phyloP scores from a whole-genome alignment of 805 yeast species.

The Zygotorulaspora sp. region DNA sequence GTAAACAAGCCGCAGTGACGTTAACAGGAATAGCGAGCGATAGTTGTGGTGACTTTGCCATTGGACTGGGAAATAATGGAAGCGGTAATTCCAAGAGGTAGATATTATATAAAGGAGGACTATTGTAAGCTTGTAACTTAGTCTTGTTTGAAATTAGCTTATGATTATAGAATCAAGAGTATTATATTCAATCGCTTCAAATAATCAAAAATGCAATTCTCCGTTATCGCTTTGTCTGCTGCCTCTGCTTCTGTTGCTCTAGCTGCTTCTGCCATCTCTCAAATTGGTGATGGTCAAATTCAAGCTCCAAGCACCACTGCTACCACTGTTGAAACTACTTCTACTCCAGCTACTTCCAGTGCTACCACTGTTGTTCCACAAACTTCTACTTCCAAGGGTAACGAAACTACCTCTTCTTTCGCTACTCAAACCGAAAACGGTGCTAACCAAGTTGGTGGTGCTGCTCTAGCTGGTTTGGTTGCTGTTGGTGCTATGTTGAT shows the following conservation, averaged over 20 bases:
- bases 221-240: constrained; percentile 16
- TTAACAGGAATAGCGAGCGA: background rate
- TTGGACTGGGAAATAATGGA: too few relatives aligned
- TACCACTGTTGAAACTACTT: constrained; percentile 1
- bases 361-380: constrained; percentile 4
- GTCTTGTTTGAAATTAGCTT: background rate
- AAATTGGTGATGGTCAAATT: constrained; percentile 17
- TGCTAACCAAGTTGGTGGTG: constrained; percentile 23
- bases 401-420: constrained; percentile 6
- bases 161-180: too few relatives aligned
- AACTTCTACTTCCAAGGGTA: constrained; percentile 1
- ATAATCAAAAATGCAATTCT: constrained; percentile 14
- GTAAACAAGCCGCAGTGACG: background rate
- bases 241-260: constrained; percentile 14
- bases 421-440: constrained; percentile 21
- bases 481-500: constrained; percentile 28
- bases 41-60: too few relatives aligned
- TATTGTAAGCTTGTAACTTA: too few relatives aligned
- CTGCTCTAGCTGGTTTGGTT: constrained; percentile 23
- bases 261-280: constrained; percentile 15
- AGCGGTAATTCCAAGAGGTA: background rate
- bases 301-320: constrained; percentile 13
- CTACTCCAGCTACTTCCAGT: constrained; percentile 5
- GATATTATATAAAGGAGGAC: background rate
- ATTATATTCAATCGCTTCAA: constrained; percentile 10